Conservation (phyloP, 2,329 filamentous ascomycete species). For the Celoporthe dispersa region DNA sequence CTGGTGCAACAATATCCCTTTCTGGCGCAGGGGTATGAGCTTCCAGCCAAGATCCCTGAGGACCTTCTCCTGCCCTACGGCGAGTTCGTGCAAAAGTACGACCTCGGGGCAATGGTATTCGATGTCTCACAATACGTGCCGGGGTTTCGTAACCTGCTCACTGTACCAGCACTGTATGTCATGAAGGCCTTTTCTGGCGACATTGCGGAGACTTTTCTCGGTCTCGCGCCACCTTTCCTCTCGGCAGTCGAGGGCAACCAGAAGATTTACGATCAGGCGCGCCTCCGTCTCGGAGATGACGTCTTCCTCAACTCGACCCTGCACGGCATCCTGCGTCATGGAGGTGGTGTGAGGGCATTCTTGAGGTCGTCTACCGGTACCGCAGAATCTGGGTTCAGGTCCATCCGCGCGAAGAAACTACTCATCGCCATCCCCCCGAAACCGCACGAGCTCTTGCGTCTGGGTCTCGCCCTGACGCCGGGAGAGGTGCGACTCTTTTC, state of each 20-base stretch:
- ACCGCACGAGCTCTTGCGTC: not conserved
- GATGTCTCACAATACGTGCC: not conserved
- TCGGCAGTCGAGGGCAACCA: not conserved
- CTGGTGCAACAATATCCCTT: not conserved
- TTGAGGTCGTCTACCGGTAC: not conserved
- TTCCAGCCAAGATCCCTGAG: conserved; percentile 6
- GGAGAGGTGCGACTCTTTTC: not conserved
- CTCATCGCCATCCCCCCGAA: conserved; percentile 7
- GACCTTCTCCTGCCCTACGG: conserved; percentile 12
- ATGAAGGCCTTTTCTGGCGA: conserved; percentile 10
- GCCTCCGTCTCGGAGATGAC: not conserved
- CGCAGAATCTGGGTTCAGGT: not conserved
- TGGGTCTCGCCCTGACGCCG: not conserved
- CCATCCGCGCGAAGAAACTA: conserved; percentile 8
- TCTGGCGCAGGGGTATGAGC: not conserved
- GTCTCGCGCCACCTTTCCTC: not conserved
- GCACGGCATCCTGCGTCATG: not conserved
- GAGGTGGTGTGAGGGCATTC: not conserved
- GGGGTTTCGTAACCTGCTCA: conserved; percentile 8
- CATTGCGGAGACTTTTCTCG: not conserved
- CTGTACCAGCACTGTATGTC: conserved; percentile 1
- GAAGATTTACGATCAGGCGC: not conserved
- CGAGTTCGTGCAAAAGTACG: conserved; percentile 11
- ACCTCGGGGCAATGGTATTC: conserved; percentile 1
- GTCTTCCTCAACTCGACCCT: not conserved